Percentiles rank a stretch among this genome's conserved stretches.
Evolutionary conservation across 2,329 filamentous ascomycete species (phyloP).

Genomic region (Colletotrichum camelliae): DNA sequence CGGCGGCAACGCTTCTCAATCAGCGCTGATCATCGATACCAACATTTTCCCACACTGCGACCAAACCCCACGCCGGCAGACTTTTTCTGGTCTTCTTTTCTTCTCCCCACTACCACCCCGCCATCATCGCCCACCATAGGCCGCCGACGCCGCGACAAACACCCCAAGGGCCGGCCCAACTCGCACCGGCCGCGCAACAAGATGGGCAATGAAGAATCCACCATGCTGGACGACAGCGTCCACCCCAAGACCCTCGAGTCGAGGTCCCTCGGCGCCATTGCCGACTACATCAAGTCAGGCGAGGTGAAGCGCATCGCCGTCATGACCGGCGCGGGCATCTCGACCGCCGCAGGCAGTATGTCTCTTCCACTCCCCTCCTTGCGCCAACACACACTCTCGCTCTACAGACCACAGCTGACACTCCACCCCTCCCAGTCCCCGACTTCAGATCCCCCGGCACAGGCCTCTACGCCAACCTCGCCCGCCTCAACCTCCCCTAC

Average conservation of each 20-base stretch:
- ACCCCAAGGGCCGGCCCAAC: conserved; percentile 38
- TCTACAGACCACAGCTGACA: not conserved
- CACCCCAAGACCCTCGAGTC: conserved; percentile 69
- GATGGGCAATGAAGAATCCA: conserved; percentile 89
- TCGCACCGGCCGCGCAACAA: conserved; percentile 44
- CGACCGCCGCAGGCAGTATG: conserved; percentile 71
- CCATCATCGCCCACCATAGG: conserved; percentile 39
- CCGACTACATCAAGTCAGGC: conserved; percentile 79
- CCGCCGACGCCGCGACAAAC: conserved; percentile 40
- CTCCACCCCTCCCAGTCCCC: conserved; percentile 66
- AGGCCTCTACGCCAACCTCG: conserved; percentile 91
- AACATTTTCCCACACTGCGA: fast-evolving
- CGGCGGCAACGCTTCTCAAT: not conserved
- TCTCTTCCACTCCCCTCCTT: not conserved
- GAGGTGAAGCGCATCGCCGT: conserved; percentile 77
- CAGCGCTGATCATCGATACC: not conserved
- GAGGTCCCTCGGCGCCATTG: conserved; percentile 75
- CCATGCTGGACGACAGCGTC: conserved; percentile 67
- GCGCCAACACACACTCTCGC: conserved; percentile 6
- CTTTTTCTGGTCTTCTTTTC: not conserved
- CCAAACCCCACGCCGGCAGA: not conserved
- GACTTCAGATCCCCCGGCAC: conserved; percentile 95
- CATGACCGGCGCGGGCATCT: conserved; percentile 90
- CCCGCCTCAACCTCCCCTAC: conserved; percentile 82
- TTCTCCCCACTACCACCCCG: not conserved